Conservation (phyloP, 2,329 filamentous ascomycete genomes). For the Xylaria sp. region DNA sequence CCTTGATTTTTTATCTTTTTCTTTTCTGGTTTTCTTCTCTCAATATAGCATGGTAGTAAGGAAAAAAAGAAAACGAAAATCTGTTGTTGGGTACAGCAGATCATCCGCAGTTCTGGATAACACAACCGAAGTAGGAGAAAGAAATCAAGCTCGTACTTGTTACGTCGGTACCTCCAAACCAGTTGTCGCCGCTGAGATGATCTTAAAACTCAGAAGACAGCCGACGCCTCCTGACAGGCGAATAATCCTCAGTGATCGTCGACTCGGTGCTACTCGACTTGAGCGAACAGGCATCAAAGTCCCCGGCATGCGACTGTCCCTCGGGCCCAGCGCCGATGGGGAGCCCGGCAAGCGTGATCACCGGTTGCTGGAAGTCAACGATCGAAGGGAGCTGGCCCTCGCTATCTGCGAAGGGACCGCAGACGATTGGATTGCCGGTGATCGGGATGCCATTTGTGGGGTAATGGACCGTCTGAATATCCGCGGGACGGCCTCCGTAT, state of each 20-base stretch:
- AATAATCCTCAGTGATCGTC: not conserved
- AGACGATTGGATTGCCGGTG: slow-evolving; percentile 18
- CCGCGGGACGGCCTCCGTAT: slow-evolving; percentile 26
- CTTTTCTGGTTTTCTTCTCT: not conserved
- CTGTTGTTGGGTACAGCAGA: not conserved
- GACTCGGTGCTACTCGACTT: not conserved
- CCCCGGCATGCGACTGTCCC: slow-evolving; percentile 49
- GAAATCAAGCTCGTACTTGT: not conserved
- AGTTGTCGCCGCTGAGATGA: not conserved
- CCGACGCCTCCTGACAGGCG: slow-evolving; percentile 18
- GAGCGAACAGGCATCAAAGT: slow-evolving; percentile 46
- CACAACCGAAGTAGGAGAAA: not conserved
- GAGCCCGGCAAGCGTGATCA: slow-evolving; percentile 49
- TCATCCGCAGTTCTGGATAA: not conserved
- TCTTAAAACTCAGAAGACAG: slow-evolving; percentile 29
- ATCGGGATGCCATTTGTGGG: slow-evolving; percentile 49
- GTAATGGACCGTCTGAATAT: slow-evolving; percentile 41
- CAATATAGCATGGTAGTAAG: not conserved
- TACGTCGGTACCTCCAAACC: not conserved
- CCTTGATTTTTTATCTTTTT: not conserved
- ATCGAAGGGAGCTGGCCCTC: slow-evolving; percentile 10
- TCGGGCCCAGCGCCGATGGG: slow-evolving; percentile 57
- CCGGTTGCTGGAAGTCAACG: slow-evolving; percentile 26
- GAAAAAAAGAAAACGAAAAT: not conserved
- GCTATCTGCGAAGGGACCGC: not conserved